A percentile compares a stretch with the other conserved stretches of the same genome.
phyloP scores from a whole-genome alignment of 495 filamentous ascomycete genomes.

The Talaromyces nanjingensis region DNA sequence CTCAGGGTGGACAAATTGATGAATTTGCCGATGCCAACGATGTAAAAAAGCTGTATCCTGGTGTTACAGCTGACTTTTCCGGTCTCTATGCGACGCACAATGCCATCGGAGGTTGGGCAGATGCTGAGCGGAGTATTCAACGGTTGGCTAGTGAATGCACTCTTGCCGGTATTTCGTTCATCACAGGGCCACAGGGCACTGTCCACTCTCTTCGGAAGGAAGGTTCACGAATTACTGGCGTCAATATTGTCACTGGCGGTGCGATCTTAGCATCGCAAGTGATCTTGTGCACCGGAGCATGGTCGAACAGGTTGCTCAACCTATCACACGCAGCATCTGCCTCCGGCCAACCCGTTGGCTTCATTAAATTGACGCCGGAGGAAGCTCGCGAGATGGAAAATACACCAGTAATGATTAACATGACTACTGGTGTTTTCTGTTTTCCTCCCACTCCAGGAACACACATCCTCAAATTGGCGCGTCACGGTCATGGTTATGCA shows the following conservation, averaged over 20 bases:
- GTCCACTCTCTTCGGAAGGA: slow-evolving; percentile 18
- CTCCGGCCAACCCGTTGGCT: slow-evolving; percentile 62
- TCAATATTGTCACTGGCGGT: slow-evolving; percentile 40
- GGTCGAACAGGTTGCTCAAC: slow-evolving; percentile 47
- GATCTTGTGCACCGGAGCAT: slow-evolving; percentile 71
- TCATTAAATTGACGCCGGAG: slow-evolving; percentile 54
- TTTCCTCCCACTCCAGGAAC: slow-evolving; percentile 53
- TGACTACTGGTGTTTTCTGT: slow-evolving; percentile 64
- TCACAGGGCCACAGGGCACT: slow-evolving; percentile 21
- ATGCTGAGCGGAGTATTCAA: slow-evolving; percentile 60
- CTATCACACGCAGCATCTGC: slow-evolving; percentile 37
- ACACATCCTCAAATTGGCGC: slow-evolving; percentile 62
- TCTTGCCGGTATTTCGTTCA: slow-evolving; percentile 21
- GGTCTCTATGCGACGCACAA: slow-evolving; percentile 42
- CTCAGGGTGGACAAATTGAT: slow-evolving; percentile 15
- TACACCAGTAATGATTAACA: slow-evolving; percentile 65
- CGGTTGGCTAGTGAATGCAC: slow-evolving; percentile 38
- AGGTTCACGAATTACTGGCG: slow-evolving; percentile 38
- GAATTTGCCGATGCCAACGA: slow-evolving; percentile 18
- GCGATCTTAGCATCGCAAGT: slow-evolving; percentile 56
- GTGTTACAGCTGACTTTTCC: slow-evolving; percentile 13
- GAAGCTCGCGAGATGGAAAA: slow-evolving; percentile 51
- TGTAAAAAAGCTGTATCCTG: slow-evolving; percentile 18
- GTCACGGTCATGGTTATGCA: slow-evolving; percentile 70
- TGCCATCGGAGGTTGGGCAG: slow-evolving; percentile 61